These are phyloP conservation scores for Cenchrus purpureus DNA, from an alignment of 176 grass and related monocot species.

Conservation along the genomic window DNA sequence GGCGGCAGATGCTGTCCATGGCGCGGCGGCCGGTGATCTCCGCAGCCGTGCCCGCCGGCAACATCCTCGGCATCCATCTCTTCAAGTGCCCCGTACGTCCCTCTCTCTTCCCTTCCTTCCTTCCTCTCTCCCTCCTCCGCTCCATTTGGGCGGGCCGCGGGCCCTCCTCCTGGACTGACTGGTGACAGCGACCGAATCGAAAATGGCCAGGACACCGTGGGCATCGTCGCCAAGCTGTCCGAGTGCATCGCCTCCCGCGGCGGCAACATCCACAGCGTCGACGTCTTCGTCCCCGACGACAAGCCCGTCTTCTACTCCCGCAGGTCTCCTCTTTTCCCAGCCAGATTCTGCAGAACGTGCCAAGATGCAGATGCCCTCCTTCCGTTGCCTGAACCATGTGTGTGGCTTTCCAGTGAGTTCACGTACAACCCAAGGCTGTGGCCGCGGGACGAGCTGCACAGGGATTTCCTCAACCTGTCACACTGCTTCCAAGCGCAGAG, in stretches of 20 bases:
- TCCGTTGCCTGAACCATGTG: too few relatives aligned
- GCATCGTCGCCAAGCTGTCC: constrained; percentile 78
- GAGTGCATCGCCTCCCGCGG: constrained; percentile 90
- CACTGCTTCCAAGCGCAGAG: constrained; percentile 66
- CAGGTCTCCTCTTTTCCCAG: constrained; percentile 40
- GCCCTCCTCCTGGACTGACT: too few relatives aligned
- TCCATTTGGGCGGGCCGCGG: too few relatives aligned
- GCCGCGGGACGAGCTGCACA: constrained; percentile 58
- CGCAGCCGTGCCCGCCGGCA: neutral
- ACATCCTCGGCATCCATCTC: constrained; percentile 36
- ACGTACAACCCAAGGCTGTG: constrained; percentile 63
- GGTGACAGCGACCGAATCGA: too few relatives aligned
- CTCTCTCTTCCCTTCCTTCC: too few relatives aligned
- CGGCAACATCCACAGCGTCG: constrained; percentile 9
- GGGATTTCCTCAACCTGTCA: constrained; percentile 65
- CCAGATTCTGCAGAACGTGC: neutral
- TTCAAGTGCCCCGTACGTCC: constrained; percentile 23
- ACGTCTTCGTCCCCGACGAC: constrained; percentile 83
- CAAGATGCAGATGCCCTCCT: too few relatives aligned
- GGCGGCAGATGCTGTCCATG: neutral
- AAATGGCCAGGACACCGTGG: constrained; percentile 60
- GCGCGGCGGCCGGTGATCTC: neutral
- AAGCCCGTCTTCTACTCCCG: constrained; percentile 82
- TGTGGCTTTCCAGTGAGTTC: constrained; percentile 47
- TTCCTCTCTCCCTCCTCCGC: neutral